phyloP scores from a whole-genome alignment of 257 asterid species.

The Eucommia ulmoides region DNA sequence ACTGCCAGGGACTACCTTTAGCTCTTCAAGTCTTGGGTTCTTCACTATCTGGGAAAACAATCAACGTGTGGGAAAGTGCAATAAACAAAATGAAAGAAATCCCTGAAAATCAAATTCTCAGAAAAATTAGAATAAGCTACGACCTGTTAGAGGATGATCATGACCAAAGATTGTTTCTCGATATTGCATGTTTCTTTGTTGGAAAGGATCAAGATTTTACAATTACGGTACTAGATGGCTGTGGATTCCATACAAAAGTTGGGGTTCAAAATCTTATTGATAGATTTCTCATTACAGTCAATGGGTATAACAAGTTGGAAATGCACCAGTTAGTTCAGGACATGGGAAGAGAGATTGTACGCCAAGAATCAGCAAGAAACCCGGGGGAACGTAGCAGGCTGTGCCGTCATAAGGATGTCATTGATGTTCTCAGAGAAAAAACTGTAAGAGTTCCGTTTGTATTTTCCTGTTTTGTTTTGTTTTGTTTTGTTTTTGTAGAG shows the following conservation, averaged over 20 bases:
- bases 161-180: no score
- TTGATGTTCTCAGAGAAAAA: slow-evolving; percentile 5
- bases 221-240: slow-evolving; percentile 4
- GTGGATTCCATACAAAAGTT: no score
- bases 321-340: slow-evolving; percentile 10
- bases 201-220: slow-evolving; percentile 4
- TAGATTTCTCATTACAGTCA: slow-evolving; percentile 3
- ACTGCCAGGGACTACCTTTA: slow-evolving; percentile 7
- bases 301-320: slow-evolving; percentile 1
- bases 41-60: slow-evolving; percentile 1
- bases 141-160: slow-evolving; percentile 8
- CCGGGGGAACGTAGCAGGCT: slow-evolving; percentile 12
- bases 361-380: slow-evolving; percentile 11
- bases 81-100: slow-evolving; percentile 1
- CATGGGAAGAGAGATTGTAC: slow-evolving; percentile 12
- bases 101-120: slow-evolving; percentile 3
- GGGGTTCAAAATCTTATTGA: slow-evolving; percentile 7
- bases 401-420: slow-evolving; percentile 7
- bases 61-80: slow-evolving; percentile 8
- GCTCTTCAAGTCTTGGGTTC: no score
- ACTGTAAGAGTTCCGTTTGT: slow-evolving; percentile 3
- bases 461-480: no score
- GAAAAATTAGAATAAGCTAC: slow-evolving; percentile 6
- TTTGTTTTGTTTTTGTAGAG: no score
- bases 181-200: no score